A percentile compares a stretch with the other conserved stretches of the same genome.
Conservation (phyloP, 2,329 filamentous ascomycete species). For the Truncatella angustata region DNA sequence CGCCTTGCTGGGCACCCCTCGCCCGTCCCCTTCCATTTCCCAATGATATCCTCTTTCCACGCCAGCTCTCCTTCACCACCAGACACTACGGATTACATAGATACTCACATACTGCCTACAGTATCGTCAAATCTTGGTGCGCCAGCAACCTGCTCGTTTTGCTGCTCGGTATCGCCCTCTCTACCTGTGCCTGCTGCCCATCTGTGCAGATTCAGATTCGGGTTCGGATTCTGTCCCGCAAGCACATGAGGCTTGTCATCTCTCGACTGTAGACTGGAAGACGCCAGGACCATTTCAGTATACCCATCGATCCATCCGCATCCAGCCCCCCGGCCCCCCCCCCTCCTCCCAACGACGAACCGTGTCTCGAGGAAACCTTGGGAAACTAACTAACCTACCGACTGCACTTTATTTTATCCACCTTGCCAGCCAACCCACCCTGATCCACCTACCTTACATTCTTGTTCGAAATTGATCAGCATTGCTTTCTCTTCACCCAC, state of each 20-base stretch:
- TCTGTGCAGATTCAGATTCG: no score
- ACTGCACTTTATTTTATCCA: neutral
- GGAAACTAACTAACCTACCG: no score
- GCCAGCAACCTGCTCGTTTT: neutral
- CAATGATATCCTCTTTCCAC: neutral
- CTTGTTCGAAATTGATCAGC: conserved; percentile 9
- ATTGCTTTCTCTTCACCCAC: conserved; percentile 1
- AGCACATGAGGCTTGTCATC: no score
- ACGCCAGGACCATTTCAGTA: neutral
- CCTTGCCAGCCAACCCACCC: neutral
- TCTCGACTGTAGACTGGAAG: no score
- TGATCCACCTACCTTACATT: conserved; percentile 4
- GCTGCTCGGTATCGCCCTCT: no score
- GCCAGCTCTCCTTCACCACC: neutral
- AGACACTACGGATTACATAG: neutral
- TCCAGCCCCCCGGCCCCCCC: neutral
- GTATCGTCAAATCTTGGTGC: neutral
- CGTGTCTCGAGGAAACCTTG: conserved; percentile 1
- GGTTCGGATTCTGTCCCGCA: no score
- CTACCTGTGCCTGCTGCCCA: no score
- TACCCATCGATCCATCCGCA: neutral
- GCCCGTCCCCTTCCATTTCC: neutral
- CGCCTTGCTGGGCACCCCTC: conserved; percentile 2
- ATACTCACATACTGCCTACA: no score
- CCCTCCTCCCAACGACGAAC: neutral